Evolutionary conservation across 768 basidiomycete genomes (phyloP).

Genomic region (Calocera cornea): DNA sequence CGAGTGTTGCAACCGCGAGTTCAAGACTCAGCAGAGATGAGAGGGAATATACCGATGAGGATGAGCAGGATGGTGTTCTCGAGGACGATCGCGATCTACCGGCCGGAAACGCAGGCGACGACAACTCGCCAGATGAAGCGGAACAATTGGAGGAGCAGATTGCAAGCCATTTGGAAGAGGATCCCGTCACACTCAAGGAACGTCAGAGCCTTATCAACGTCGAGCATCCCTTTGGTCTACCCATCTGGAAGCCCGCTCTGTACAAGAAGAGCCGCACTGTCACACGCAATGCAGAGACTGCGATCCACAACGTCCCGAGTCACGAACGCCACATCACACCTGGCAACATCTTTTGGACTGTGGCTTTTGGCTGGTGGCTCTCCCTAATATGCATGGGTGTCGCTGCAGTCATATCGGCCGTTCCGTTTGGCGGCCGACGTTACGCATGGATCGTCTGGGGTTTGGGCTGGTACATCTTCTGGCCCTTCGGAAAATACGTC

Average conservation of each 20-base stretch:
- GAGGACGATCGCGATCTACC: constrained; percentile 16
- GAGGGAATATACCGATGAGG: constrained; percentile 12
- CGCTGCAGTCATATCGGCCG: constrained; percentile 51
- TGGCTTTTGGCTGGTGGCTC: constrained; percentile 91
- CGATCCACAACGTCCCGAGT: constrained; percentile 81
- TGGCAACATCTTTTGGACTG: constrained; percentile 86
- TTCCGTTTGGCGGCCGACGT: constrained; percentile 68
- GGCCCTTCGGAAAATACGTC: constrained; percentile 99
- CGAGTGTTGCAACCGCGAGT: constrained; percentile 19
- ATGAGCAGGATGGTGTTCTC: constrained; percentile 12
- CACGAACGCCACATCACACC: constrained; percentile 86
- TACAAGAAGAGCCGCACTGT: constrained; percentile 97
- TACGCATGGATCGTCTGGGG: constrained; percentile 83
- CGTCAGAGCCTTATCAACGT: constrained; percentile 98
- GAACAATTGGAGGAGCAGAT: constrained; percentile 6
- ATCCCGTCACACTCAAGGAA: constrained; percentile 84
- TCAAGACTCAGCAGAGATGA: constrained; percentile 18
- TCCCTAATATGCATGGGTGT: constrained; percentile 53
- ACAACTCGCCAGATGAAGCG: constrained; percentile 2
- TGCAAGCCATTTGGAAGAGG: constrained; percentile 37
- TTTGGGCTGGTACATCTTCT: constrained; percentile 87
- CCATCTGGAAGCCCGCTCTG: constrained; percentile 97
- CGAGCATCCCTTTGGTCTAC: constrained; percentile 96
- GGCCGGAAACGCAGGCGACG: constrained; percentile 18
- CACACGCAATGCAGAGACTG: constrained; percentile 90